Percentiles rank a stretch among this genome's conserved stretches.
These are phyloP conservation scores for Stagonosporopsis cucurbitacearum DNA, from an alignment of 2,329 filamentous ascomycete species.

Conservation along the genomic window DNA sequence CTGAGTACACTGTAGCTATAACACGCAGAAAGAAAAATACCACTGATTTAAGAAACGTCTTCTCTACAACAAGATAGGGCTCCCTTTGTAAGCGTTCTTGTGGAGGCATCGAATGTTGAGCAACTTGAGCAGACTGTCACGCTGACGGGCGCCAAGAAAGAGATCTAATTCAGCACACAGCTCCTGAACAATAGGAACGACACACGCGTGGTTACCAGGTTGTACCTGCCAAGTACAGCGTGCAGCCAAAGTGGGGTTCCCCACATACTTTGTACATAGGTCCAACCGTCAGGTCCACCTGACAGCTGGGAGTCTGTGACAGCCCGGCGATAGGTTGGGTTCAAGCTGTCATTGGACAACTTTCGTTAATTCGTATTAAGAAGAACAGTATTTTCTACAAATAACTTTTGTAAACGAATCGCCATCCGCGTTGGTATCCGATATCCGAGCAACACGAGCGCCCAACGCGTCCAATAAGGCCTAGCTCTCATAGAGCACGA, in stretches of 20 bases:
- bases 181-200: too few species aligned
- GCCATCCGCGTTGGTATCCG: not conserved
- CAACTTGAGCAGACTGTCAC: too few species aligned
- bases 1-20: too few species aligned
- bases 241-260: not conserved
- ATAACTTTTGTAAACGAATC: slow-evolving; percentile 4
- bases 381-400: not conserved
- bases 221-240: slow-evolving; percentile 8
- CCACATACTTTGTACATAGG: not conserved
- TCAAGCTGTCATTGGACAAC: not conserved
- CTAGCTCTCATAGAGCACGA: slow-evolving; percentile 6
- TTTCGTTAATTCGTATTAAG: slow-evolving; percentile 1
- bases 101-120: too few species aligned
- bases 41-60: too few species aligned
- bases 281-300: not conserved
- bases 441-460: slow-evolving; percentile 9
- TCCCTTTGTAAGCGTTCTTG: too few species aligned
- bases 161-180: too few species aligned
- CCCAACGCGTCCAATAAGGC: not conserved
- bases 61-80: too few species aligned
- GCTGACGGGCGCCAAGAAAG: too few species aligned
- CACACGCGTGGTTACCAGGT: not conserved
- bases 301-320: not conserved
- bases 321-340: not conserved
- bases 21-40: too few species aligned